Evolutionary conservation across 768 basidiomycete species (phyloP).

Genomic region (Tulasnella sp.): DNA sequence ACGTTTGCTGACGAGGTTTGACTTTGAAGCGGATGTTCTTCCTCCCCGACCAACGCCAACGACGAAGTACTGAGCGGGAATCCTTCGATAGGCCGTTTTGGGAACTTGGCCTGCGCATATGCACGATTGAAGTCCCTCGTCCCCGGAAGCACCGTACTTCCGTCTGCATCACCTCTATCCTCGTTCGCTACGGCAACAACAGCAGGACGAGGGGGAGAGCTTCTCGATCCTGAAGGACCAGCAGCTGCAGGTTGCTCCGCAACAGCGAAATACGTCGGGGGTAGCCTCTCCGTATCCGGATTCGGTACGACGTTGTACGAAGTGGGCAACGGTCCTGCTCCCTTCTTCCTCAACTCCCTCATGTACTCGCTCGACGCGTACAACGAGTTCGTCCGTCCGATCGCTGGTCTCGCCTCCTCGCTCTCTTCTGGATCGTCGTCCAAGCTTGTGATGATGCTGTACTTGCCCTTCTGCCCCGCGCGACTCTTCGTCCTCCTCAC

Average conservation of each 20-base stretch:
- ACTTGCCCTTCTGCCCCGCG: background rate
- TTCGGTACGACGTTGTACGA: background rate
- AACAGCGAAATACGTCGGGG: background rate
- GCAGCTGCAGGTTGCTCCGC: no score
- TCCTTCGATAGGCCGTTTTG: background rate
- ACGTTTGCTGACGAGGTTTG: background rate
- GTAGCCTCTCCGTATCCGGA: background rate
- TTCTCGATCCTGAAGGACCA: background rate
- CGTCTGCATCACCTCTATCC: background rate
- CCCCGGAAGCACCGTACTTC: background rate
- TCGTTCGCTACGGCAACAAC: background rate
- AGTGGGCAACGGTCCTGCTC: background rate
- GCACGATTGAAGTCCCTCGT: background rate
- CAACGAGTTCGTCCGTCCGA: background rate
- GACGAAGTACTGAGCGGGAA: background rate
- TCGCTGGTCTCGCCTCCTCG: background rate
- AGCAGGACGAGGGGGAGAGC: background rate
- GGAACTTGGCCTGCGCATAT: background rate
- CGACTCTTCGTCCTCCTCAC: background rate
- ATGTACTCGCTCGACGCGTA: background rate
- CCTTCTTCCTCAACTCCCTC: background rate
- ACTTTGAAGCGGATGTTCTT: background rate
- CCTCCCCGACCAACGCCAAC: background rate
- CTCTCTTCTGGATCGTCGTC: background rate
- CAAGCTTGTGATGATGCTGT: background rate